Base-by-base conservation (phyloP, 2,329 filamentous ascomycete species). In the Pseudogymnoascus sp. region DNA sequence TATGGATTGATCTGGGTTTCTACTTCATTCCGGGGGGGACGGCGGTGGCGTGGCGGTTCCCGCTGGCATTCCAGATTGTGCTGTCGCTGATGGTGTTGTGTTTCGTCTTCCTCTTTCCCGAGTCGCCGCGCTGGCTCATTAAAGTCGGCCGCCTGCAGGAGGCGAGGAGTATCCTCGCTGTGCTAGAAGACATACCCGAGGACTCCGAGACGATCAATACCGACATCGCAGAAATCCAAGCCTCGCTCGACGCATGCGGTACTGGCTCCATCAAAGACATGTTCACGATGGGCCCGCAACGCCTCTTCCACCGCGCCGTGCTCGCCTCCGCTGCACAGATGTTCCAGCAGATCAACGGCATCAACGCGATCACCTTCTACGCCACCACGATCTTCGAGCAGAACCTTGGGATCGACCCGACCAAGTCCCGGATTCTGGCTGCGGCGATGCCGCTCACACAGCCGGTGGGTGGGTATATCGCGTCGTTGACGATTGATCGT, bases 401-500 rank as follows among this genome's bases (percentile, higher is more conserved):
- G 37, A 78, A 75, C 14, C 78, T 82, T 14, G 75, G 76, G n/a
- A 75, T 81, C 1, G 74, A 73, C 8, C 77, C 77, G 61, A 69
- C 78, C 3, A 75, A 80, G 1, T 80, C 85, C 0, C 73, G 84
- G 1, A 83, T 84, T 36, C 68, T 81, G 16, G 82, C 80, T 5
- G 82, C 84, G 0, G 76, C 79, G 64, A 61, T 75, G 2, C 71
- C 72, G 5, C 66, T 73, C 1, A 37, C 40, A 11, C 60, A 56
- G 28, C 25, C 60, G 0, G 31, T 62, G 5, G 68, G 65, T 16
- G 67, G 65, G 23, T 67, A 68, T 36, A 66, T 70, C 1, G 65
- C 68, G 2, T 69, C 68, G 61, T 89, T 89, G 68, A 89, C 87
- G 0, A 76, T 90, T 0, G 87, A 90, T 70, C 79, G 83, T 0